A percentile compares a stretch with the other conserved stretches of the same genome.
Evolutionary conservation across 2,329 filamentous ascomycete genomes (phyloP).

Genomic region (Fusarium luffae): DNA sequence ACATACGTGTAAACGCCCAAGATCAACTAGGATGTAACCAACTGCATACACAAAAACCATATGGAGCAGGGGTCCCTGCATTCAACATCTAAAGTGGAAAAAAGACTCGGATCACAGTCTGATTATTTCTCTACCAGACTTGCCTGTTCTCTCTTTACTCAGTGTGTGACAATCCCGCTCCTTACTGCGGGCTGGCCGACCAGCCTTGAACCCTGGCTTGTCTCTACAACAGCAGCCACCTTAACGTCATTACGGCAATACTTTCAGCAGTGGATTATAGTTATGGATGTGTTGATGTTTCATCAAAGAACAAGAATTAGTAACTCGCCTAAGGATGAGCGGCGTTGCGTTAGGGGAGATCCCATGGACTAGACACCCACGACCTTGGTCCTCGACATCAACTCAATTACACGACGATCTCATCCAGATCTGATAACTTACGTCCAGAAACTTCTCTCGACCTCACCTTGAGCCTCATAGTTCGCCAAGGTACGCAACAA

Average conservation of each 20-base stretch:
- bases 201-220: not conserved
- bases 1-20: not conserved
- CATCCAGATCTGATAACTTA: not conserved
- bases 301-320: fast-evolving
- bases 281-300: fast-evolving
- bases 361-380: not conserved
- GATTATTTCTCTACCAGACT: fast-evolving
- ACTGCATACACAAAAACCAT: slow-evolving; percentile 6
- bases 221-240: not conserved
- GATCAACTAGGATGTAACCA: slow-evolving; percentile 4
- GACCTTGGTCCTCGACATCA: not conserved
- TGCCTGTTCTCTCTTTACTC: not conserved
- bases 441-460: too few relatives aligned
- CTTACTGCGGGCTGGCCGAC: not conserved
- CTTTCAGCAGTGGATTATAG: too few relatives aligned
- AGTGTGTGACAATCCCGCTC: not conserved
- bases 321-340: not conserved
- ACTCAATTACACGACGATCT: not conserved
- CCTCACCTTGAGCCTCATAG: not conserved
- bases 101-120: not conserved
- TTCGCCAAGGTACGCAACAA: not conserved
- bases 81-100: not conserved
- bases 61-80: not conserved
- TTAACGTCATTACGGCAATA: too few relatives aligned
- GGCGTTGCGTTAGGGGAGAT: not conserved